These are phyloP conservation scores for Eudorina sp. DNA, from an alignment of 139 green algal genomes.

Conservation along the genomic window DNA sequence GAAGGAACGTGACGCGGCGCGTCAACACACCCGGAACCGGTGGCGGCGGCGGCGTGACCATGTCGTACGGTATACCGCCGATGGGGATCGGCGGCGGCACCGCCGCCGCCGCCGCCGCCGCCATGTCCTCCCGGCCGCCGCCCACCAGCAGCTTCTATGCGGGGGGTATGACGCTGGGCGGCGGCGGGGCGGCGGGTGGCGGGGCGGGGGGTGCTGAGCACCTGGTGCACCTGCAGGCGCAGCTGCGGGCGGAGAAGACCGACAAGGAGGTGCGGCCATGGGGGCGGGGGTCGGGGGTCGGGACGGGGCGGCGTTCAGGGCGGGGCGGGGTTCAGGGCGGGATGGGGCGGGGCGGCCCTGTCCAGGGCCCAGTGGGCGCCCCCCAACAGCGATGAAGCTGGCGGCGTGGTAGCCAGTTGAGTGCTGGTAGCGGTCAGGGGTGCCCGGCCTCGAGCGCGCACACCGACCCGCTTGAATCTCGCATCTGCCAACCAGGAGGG, in stretches of 20 bases:
- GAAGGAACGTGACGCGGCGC: constrained; percentile 9
- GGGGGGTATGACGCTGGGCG: neutral
- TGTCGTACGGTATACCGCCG: constrained; percentile 36
- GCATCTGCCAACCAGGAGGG: too few species aligned
- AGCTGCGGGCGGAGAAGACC: constrained; percentile 15
- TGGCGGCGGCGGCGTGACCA: constrained; percentile 6
- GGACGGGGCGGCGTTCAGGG: neutral
- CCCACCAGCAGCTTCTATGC: constrained; percentile 20
- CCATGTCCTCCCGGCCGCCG: neutral
- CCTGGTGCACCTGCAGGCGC: constrained; percentile 23
- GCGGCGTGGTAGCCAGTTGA: too few species aligned
- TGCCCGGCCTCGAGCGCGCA: too few species aligned
- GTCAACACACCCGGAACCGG: constrained; percentile 16
- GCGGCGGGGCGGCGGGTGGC: neutral
- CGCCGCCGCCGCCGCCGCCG: constrained; percentile 2
- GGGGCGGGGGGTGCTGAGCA: neutral
- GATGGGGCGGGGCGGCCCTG: too few species aligned
- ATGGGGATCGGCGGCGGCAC: neutral
- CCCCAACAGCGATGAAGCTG: too few species aligned
- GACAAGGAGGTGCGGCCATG: constrained; percentile 33
- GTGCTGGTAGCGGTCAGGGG: too few species aligned
- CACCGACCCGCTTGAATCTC: too few species aligned
- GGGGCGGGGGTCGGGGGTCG: neutral
- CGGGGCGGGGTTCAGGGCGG: too few species aligned
- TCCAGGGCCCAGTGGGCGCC: too few species aligned